These are phyloP conservation scores for Sporothrix sp. DNA, from an alignment of 2,329 filamentous ascomycete genomes.

Conservation along the genomic window DNA sequence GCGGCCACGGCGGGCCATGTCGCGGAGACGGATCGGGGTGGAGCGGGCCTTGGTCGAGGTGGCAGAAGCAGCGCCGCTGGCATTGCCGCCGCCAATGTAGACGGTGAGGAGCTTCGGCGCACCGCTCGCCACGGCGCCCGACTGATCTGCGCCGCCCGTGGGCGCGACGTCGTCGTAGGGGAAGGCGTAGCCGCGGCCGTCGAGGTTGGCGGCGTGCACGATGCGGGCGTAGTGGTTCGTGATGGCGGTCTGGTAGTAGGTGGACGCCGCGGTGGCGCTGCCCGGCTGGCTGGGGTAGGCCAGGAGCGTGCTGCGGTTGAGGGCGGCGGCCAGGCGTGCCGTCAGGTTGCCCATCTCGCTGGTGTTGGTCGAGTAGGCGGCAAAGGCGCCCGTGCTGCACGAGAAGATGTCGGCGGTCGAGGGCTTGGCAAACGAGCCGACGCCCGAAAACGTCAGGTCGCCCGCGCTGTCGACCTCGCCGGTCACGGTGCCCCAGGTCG, in stretches of 20 bases:
- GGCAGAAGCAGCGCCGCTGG: not conserved
- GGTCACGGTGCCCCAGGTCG: constrained; percentile 37
- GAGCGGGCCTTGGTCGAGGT: constrained; percentile 7
- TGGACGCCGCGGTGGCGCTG: constrained; percentile 36
- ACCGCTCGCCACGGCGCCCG: constrained; percentile 50
- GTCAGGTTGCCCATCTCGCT: constrained; percentile 52
- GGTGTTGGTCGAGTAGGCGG: constrained; percentile 30
- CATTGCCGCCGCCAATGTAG: constrained; percentile 16
- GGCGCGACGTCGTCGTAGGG: constrained; percentile 61
- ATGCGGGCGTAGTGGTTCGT: constrained; percentile 61
- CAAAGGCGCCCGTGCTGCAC: constrained; percentile 49
- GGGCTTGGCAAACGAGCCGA: constrained; percentile 36
- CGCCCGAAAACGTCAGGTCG: constrained; percentile 31
- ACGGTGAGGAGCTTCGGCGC: constrained; percentile 35
- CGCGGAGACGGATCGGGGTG: constrained; percentile 13
- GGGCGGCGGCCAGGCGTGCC: constrained; percentile 63
- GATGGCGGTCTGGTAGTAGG: constrained; percentile 46
- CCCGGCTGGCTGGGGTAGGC: constrained; percentile 41
- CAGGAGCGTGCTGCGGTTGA: constrained; percentile 64
- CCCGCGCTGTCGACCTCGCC: constrained; percentile 32
- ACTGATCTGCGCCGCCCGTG: constrained; percentile 46
- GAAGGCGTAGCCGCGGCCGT: constrained; percentile 57
- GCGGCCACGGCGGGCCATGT: constrained; percentile 16
- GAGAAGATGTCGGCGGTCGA: constrained; percentile 40
- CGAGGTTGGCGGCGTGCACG: constrained; percentile 50